Evolutionary conservation across 192 early-diverging fungal genomes (phyloP).

Genomic region (Coemansia sp.): DNA sequence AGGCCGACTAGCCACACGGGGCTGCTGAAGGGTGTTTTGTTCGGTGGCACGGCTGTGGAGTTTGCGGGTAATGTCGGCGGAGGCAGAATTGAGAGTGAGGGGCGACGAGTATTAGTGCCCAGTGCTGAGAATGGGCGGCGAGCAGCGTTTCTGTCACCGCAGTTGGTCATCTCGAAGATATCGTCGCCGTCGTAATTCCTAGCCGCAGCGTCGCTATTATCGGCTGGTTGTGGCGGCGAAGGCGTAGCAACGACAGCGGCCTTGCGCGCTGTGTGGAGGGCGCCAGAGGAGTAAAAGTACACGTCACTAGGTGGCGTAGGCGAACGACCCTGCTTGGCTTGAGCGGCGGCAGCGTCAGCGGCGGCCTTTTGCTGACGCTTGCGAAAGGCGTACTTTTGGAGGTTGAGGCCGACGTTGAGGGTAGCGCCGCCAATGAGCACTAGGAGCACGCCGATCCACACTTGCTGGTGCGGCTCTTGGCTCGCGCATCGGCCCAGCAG

Average conservation of each 20-base stretch:
- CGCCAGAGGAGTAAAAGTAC: constrained; percentile 27
- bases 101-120: not conserved
- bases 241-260: not conserved
- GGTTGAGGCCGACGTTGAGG: constrained; percentile 77
- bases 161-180: constrained; percentile 10
- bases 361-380: constrained; percentile 62
- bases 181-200: not conserved
- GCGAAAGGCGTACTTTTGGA: constrained; percentile 77
- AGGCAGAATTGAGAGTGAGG: not conserved
- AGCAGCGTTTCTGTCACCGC: not conserved
- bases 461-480: constrained; percentile 56
- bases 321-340: not conserved
- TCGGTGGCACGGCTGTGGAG: not conserved
- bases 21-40: constrained; percentile 35
- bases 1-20: constrained; percentile 68
- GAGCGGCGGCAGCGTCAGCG: constrained; percentile 14
- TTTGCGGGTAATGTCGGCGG: not conserved
- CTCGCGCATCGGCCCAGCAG: constrained; percentile 52
- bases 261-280: constrained; percentile 8
- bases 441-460: constrained; percentile 79
- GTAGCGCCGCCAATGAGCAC: constrained; percentile 67
- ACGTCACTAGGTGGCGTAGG: constrained; percentile 14
- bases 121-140: constrained; percentile 2
- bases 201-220: not conserved
- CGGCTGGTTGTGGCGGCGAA: not conserved